Evolutionary conservation across 805 yeast species (phyloP).

Genomic region (Suhomyces xylopsoci): DNA sequence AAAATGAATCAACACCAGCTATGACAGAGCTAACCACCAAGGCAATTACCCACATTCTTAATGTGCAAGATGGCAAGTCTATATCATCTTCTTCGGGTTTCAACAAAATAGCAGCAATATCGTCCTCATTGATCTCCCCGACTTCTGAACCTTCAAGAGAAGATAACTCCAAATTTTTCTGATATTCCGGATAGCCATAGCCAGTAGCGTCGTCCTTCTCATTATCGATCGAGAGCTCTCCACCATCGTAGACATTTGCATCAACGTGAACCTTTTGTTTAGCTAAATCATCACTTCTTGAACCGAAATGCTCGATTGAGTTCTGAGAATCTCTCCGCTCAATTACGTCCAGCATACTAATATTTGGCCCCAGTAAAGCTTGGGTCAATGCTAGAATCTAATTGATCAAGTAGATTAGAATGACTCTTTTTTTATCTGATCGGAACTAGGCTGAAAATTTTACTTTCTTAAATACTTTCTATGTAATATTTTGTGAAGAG

Average conservation of each 20-base stretch:
- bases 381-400: not conserved
- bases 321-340: not conserved
- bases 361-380: not conserved
- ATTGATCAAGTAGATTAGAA: not conserved
- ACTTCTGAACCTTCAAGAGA: not conserved
- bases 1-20: constrained; percentile 23
- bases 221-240: not conserved
- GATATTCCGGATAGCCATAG: not conserved
- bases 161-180: not conserved
- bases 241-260: not conserved
- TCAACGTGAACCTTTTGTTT: not conserved
- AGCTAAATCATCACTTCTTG: not conserved
- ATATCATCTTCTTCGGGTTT: not conserved
- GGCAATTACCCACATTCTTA: not conserved
- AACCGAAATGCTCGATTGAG: not conserved
- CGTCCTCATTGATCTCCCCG: not conserved
- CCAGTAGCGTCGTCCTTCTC: not conserved
- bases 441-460: not conserved
- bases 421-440: not conserved
- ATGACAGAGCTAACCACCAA: constrained; percentile 11
- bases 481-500: not conserved
- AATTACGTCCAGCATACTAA: not conserved
- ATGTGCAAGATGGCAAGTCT: not conserved
- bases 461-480: not conserved
- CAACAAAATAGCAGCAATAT: not conserved